Conservation (phyloP, 371 early-diverging fungal species). For the Syncephalastrum monosporum region DNA sequence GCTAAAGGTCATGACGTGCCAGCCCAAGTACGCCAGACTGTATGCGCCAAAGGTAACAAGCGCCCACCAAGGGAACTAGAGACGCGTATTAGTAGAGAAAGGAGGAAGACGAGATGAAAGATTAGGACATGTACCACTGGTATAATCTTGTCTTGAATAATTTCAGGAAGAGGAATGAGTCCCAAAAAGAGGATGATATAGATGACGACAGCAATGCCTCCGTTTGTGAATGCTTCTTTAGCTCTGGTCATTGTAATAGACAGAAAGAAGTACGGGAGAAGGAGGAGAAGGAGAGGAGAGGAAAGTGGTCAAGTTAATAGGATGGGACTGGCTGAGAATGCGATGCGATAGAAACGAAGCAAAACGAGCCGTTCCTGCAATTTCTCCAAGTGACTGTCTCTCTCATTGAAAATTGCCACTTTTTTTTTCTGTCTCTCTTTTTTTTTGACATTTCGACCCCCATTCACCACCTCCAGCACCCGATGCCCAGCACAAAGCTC, state of each 20-base stretch:
- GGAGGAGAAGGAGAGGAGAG: neutral
- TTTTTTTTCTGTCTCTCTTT: slow-evolving; percentile 9
- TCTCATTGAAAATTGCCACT: no score
- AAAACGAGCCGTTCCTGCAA: no score
- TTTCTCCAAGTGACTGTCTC: no score
- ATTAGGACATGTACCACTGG: slow-evolving; percentile 50
- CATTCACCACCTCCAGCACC: neutral
- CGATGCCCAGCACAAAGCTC: slow-evolving; percentile 21
- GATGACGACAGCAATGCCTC: slow-evolving; percentile 38
- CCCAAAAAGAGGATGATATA: slow-evolving; percentile 56
- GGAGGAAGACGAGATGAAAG: neutral
- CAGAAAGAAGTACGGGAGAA: neutral
- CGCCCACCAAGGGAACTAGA: slow-evolving; percentile 80
- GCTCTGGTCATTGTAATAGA: slow-evolving; percentile 59
- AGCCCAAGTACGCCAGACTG: slow-evolving; percentile 82
- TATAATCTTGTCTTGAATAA: slow-evolving; percentile 54
- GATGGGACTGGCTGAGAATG: neutral
- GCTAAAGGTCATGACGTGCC: slow-evolving; percentile 80
- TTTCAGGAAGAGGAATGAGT: slow-evolving; percentile 54
- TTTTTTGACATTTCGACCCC: neutral
- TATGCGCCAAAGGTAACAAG: slow-evolving; percentile 84
- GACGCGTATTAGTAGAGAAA: neutral
- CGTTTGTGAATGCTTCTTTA: slow-evolving; percentile 52
- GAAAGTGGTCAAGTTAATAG: neutral
- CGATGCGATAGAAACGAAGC: neutral